Evolutionary conservation across 495 filamentous ascomycete genomes (phyloP).

Genomic region (Cryomyces minteri): DNA sequence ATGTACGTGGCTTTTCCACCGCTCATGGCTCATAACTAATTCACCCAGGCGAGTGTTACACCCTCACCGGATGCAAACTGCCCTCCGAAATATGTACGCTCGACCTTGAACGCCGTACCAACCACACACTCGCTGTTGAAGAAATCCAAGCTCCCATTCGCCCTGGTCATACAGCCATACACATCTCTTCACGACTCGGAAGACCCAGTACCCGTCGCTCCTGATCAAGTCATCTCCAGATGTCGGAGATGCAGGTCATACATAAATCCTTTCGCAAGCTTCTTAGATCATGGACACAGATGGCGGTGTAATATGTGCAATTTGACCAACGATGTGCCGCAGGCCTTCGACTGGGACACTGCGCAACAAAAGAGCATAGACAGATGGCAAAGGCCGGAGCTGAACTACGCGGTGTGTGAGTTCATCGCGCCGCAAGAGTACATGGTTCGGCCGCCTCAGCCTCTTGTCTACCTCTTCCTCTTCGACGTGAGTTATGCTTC

Average conservation of each 20-base stretch:
- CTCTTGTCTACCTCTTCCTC: slow-evolving; percentile 92
- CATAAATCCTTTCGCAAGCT: slow-evolving; percentile 93
- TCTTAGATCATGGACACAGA: slow-evolving; percentile 90
- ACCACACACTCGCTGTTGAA: slow-evolving; percentile 83
- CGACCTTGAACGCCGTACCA: slow-evolving; percentile 82
- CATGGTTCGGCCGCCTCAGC: slow-evolving; percentile 95
- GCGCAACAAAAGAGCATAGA: slow-evolving; percentile 77
- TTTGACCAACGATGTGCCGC: slow-evolving; percentile 92
- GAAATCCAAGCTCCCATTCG: slow-evolving; percentile 89
- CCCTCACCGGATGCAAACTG: slow-evolving; percentile 87
- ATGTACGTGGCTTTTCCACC: slow-evolving; percentile 39
- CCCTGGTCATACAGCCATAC: slow-evolving; percentile 91
- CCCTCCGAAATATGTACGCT: slow-evolving; percentile 84
- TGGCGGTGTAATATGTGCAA: slow-evolving; percentile 99
- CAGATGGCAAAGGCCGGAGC: slow-evolving; percentile 70
- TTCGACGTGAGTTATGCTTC: slow-evolving; percentile 91
- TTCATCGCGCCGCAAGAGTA: slow-evolving; percentile 98
- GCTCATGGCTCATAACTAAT: slow-evolving; percentile 10
- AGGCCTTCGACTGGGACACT: slow-evolving; percentile 96
- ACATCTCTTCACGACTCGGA: slow-evolving; percentile 81
- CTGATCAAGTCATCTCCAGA: slow-evolving; percentile 92
- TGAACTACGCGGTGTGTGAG: slow-evolving; percentile 89
- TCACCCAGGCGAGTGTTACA: slow-evolving; percentile 63
- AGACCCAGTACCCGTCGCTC: slow-evolving; percentile 76
- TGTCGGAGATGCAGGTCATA: slow-evolving; percentile 91